Base-by-base conservation (phyloP, 805 yeast species). In the Myxozyma monticola region DNA sequence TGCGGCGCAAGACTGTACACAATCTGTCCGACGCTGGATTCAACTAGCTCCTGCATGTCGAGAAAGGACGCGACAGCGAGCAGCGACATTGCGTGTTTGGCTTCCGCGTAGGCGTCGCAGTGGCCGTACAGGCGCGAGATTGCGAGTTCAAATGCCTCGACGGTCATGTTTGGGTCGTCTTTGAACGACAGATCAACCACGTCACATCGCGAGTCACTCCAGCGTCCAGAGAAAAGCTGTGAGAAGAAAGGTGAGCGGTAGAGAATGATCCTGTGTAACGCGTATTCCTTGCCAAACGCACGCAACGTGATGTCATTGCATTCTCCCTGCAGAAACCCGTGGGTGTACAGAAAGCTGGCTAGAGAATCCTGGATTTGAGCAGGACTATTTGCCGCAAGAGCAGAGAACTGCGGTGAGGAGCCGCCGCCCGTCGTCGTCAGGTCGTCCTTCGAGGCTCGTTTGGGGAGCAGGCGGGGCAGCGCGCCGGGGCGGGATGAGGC, bases 21-120 rank as follows among this genome's bases (percentile, higher is more conserved):
- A 15, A 77, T 68, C 33, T 58, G 56, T 15, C 71, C 73, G 0
- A 79, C 74, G 2, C 79, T 71, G 0, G 67, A 56, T 31, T 76
- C 72, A 2, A 76, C 79, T 10, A 76, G 61, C 17, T 73, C 74
- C 1, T 70, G 69, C 21, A 79, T 66, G 34, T 72, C 79, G 34
- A 79, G 60, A 54, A 73, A 79, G 52, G 74, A 78, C 0, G 81
- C 80, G 14, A 75, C 65, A 1, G 79, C 78, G 46, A 79, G 69
- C 71, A 78, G 67, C 15, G 68, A 68, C 44, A 68, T 63, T 1
- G 78, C 68, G n/a, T 69, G 64, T 21, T 62, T 51, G 18, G 60
- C 64, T 42, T 73, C 76, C 14, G 65, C 63, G 18, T 60, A 60
- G 3, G 60, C 39, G 42, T 71, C 69, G 2, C 60, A 40, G 0